Evolutionary conservation across 306 rosid species (phyloP).

Genomic region (Inga leiocalycina): DNA sequence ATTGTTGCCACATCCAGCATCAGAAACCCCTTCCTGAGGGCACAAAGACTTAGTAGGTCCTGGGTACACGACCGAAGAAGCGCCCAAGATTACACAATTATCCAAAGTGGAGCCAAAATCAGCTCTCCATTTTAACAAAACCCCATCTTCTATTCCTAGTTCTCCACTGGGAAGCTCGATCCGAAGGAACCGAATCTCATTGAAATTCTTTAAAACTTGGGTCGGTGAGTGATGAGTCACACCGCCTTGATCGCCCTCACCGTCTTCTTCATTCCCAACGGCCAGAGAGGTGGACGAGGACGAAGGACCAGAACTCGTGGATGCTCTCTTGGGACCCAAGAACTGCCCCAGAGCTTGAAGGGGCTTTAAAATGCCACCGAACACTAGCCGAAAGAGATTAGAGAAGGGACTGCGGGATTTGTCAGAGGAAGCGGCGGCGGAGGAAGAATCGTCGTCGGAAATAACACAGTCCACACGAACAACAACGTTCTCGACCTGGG

Average conservation of each 20-base stretch:
- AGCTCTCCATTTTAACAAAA: constrained; percentile 93
- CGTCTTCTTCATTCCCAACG: constrained; percentile 61
- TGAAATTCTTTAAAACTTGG: constrained; percentile 87
- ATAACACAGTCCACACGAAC: constrained; percentile 97
- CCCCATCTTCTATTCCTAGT: constrained; percentile 93
- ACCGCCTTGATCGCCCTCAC: constrained; percentile 61
- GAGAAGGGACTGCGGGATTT: constrained; percentile 80
- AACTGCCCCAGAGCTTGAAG: constrained; percentile 83
- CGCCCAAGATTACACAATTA: constrained; percentile 90
- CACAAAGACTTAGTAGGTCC: constrained; percentile 36
- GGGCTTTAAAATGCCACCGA: constrained; percentile 84
- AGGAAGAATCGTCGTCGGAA: constrained; percentile 82
- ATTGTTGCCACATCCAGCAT: constrained; percentile 31
- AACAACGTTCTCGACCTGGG: constrained; percentile 90
- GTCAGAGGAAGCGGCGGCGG: constrained; percentile 57
- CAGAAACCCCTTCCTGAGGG: constrained; percentile 38
- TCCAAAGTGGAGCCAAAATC: constrained; percentile 93
- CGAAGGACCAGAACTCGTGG: constrained; percentile 31
- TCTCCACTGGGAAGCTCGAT: constrained; percentile 98
- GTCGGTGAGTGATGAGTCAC: constrained; percentile 99
- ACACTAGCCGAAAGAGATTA: constrained; percentile 63
- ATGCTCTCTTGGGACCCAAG: constrained; percentile 59
- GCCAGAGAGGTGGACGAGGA: constrained; percentile 49
- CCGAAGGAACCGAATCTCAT: constrained; percentile 85
- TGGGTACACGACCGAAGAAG: constrained; percentile 65